These are phyloP conservation scores for Sanghuangporus weigelae DNA, from an alignment of 1,284 basidiomycete genomes.

Conservation along the genomic window DNA sequence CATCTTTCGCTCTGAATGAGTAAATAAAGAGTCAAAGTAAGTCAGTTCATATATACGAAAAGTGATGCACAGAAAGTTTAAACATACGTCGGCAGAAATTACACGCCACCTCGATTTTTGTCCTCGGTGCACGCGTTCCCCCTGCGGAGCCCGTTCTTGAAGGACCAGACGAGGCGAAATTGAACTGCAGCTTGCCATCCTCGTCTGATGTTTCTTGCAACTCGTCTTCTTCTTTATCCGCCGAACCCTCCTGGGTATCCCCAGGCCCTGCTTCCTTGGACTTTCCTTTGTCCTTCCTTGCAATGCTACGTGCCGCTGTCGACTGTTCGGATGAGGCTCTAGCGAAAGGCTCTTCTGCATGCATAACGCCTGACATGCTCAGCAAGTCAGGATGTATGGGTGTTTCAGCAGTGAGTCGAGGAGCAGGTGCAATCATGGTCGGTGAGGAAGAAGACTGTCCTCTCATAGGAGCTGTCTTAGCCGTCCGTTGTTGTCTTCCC, in stretches of 20 bases:
- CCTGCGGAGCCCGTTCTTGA: conserved; percentile 2
- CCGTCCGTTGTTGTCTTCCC: not conserved
- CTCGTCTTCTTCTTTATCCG: not conserved
- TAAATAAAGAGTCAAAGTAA: not conserved
- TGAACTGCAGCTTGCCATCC: not conserved
- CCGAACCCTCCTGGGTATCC: not conserved
- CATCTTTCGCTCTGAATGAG: conserved; percentile 56
- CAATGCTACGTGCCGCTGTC: not conserved
- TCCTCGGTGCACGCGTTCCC: not conserved
- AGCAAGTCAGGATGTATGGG: not conserved
- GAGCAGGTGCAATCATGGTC: not conserved
- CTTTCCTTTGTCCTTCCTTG: not conserved
- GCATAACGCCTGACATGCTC: not conserved
- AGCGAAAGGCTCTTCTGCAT: not conserved
- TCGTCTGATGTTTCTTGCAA: not conserved
- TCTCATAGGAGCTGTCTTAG: not conserved
- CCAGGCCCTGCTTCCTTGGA: not conserved
- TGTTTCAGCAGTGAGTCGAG: not conserved
- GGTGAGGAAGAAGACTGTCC: not conserved
- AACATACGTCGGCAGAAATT: conserved; percentile 66
- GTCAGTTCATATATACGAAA: conserved; percentile 12
- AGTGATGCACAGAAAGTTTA: not conserved
- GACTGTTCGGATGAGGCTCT: not conserved
- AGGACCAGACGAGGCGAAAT: not conserved
- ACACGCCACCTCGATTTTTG: conserved; percentile 46